phyloP scores from a whole-genome alignment of 2,329 filamentous ascomycete species.

The Cercospora zeae-maydis region DNA sequence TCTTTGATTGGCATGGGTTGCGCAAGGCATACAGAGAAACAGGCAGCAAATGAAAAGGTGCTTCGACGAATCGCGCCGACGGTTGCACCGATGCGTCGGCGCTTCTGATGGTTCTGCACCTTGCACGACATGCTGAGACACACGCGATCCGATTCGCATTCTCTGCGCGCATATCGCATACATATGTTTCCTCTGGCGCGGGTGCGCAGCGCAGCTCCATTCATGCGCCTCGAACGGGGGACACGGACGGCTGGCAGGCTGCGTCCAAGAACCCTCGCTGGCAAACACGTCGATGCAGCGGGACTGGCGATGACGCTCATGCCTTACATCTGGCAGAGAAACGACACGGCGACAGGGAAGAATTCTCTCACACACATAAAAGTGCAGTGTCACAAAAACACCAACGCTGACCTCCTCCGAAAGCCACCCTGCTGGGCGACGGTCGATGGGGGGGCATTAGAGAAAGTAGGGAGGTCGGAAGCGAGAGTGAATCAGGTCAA shows the following conservation, averaged over 20 bases:
- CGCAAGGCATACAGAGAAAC: neutral
- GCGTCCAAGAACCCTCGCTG: neutral
- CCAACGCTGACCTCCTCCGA: neutral
- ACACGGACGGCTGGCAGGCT: neutral
- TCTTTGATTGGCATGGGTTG: neutral
- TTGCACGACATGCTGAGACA: neutral
- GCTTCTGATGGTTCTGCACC: neutral
- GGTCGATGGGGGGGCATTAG: neutral
- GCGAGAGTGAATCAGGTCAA: neutral
- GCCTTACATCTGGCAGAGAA: neutral
- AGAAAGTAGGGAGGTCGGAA: neutral
- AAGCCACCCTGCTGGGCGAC: slow-evolving; percentile 1
- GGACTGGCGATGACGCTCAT: neutral
- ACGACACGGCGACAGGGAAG: neutral
- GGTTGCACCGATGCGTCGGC: neutral
- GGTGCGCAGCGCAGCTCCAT: neutral
- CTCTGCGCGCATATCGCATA: neutral
- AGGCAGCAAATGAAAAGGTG: neutral
- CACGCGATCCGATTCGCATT: neutral
- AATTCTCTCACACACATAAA: neutral
- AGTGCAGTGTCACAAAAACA: neutral
- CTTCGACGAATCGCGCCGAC: neutral
- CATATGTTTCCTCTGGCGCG: neutral
- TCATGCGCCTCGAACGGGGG: neutral
- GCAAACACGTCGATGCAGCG: neutral